Evolutionary conservation across 495 filamentous ascomycete species (phyloP), one percentile per base, ranked within the genome.

Genomic region (Cercophora scortea): DNA sequence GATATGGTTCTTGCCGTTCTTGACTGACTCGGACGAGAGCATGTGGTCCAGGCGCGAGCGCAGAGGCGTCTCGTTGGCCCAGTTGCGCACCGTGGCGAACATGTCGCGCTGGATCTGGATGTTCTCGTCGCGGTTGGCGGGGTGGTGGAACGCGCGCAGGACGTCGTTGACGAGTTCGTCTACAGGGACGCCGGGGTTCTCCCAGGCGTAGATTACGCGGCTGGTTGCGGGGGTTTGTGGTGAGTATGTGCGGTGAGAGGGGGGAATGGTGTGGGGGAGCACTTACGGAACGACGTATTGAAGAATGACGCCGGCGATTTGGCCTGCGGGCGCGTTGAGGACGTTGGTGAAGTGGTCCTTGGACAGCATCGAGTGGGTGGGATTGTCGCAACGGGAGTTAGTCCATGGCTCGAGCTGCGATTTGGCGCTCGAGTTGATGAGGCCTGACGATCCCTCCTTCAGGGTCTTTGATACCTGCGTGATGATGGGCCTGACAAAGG

Each of bases 311-410:
- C 86, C 71, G 8, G 91, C 90, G 17, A 96, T 81, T 17, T 86
- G 78, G 11, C 92, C 92, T 3, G 90, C 90, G 45, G 88, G 89
- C 33, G 87, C 77, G 70, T 97, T 97, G 32, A 97, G 76, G 33
- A 91, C 75, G 69, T 97, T 96, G 56, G 87, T 87, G 61, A 97
- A 97, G 65, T 98, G 93, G 60, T 98, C 93, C 70, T 97, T 96
- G 52, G 88, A 91, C 6, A 97, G 79, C 70, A 97, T 81, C 10
- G 88, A 93, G 73, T 96, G 93, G 4, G 93, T 98, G 7, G 93
- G 93, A 66, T 97, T 86, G 12, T 87, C 86, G 74, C 87, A 93
- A 45, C 79, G 72, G 6, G 87, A 81, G 65, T 96, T 85, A 7
- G 82, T 88, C 93, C 93, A 96, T 9, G 88, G 88, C 62, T 92